Conservation (phyloP, 352 stramenopile genomes). For the Pythium myriotylum region DNA sequence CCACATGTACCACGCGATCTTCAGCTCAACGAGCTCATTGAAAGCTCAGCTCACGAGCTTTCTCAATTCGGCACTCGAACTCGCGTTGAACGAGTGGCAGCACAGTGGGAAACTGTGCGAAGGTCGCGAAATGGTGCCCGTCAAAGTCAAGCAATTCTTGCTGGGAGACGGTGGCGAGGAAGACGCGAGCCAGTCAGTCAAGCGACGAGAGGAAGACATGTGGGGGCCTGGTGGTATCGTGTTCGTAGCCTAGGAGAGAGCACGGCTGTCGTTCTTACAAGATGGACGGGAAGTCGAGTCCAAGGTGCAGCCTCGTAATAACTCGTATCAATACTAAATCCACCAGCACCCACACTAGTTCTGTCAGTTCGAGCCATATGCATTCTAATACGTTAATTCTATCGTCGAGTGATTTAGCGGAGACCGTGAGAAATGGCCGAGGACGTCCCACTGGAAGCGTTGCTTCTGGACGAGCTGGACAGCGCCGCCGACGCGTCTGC, state of each 20-base stretch:
- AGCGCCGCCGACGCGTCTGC: neutral
- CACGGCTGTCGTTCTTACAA: no score
- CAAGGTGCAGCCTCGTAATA: no score
- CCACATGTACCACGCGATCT: neutral
- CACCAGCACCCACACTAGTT: no score
- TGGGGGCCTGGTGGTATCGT: no score
- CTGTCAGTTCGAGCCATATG: no score
- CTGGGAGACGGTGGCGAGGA: conserved; percentile 2
- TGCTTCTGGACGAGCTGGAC: conserved; percentile 15
- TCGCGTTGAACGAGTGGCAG: neutral
- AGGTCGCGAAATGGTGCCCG: conserved; percentile 5
- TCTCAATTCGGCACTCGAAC: neutral
- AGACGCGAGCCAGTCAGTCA: neutral
- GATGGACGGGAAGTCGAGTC: no score
- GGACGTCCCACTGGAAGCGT: conserved; percentile 3
- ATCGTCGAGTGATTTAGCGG: no score
- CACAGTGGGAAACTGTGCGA: neutral
- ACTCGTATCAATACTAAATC: no score
- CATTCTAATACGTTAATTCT: no score
- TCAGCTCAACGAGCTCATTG: neutral
- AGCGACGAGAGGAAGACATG: neutral
- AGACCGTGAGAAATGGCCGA: conserved; percentile 3
- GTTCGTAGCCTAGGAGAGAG: no score
- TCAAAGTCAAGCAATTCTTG: conserved; percentile 18
- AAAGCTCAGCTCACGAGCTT: conserved; percentile 4